A percentile compares a stretch with the other conserved stretches of the same genome.
These are phyloP conservation scores for Colletotrichum cordylinicola DNA, from an alignment of 2,329 filamentous ascomycete species.

Conservation along the genomic window DNA sequence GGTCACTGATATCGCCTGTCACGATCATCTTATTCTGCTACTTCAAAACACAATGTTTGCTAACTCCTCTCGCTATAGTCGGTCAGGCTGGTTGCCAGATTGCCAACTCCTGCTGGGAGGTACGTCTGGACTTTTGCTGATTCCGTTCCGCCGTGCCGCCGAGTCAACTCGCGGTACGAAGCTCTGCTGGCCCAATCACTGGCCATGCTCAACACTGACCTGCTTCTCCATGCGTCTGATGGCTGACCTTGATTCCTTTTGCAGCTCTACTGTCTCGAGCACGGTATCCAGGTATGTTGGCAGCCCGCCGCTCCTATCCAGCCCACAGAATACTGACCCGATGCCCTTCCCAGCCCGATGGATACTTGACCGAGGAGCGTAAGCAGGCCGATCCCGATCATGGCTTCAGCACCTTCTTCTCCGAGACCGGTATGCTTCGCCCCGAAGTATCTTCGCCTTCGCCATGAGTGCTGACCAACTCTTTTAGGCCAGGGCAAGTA, in stretches of 20 bases:
- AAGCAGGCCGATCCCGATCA: slow-evolving; percentile 92
- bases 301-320: neutral
- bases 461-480: neutral
- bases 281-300: slow-evolving; percentile 90
- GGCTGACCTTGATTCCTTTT: slow-evolving; percentile 19
- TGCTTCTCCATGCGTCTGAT: neutral
- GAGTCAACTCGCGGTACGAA: neutral
- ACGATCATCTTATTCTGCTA: slow-evolving; percentile 12
- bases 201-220: neutral
- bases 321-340: neutral
- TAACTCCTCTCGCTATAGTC: slow-evolving; percentile 71
- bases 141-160: neutral
- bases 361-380: slow-evolving; percentile 97
- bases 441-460: neutral
- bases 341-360: slow-evolving; percentile 76
- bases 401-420: slow-evolving; percentile 99
- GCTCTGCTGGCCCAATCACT: neutral
- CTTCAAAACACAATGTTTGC: slow-evolving; percentile 27
- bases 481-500: slow-evolving; percentile 92
- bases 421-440: slow-evolving; percentile 82
- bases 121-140: slow-evolving; percentile 58
- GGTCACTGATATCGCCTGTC: slow-evolving; percentile 25
- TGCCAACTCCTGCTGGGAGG: slow-evolving; percentile 99
- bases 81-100: slow-evolving; percentile 99
- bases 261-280: slow-evolving; percentile 99